Base-by-base conservation (phyloP, 352 stramenopile genomes). In the Phytopythium montanum region DNA sequence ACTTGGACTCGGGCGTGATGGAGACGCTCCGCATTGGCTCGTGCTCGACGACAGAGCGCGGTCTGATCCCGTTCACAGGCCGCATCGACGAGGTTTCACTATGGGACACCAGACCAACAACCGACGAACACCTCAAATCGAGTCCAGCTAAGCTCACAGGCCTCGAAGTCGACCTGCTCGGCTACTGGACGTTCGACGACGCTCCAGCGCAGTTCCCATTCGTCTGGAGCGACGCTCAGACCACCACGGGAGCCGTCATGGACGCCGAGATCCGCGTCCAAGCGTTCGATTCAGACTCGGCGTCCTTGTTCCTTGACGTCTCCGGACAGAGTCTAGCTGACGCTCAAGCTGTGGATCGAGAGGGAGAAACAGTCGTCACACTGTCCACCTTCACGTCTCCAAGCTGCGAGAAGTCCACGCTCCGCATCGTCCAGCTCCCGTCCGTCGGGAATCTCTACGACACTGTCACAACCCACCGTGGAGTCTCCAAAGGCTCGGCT, bases 51-150 rank as follows among this genome's bases (percentile, higher is more conserved):
- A 44, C 54, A 9, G 21, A 14, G 28, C 19, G 34, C 18, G 42
- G 26, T 39, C 5, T 68, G 1, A 18, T 64, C 4, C 51, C 57
- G 28, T 76, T 72, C 48, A 61, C 64, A 0, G 71, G 68, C 0
- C 33, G 51, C 21, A 66, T 80, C 8, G 72, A 80, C 36, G 68
- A 80, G 54, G 12, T 76, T 13, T 80, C 68, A 1, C 25, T 76
- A 2, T 80, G 72, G 72, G 59, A 53, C 2, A 33, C 9, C 16
- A 21, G 26, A 1, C 51, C 70, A 19, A 1, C 52, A 16, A 13
- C 21, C 19, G 34, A 67, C 28, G 51, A 34, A 5, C 25, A 39
- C 29, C 6, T 64, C 8, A 3, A 26, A 21, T 28, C 33, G 7
- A 10, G 28, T 2, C 42, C 16, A n/a, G 18, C 25, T 1, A 68